Conservation (phyloP, 768 basidiomycete genomes). For the Termitomyces titanicus region DNA sequence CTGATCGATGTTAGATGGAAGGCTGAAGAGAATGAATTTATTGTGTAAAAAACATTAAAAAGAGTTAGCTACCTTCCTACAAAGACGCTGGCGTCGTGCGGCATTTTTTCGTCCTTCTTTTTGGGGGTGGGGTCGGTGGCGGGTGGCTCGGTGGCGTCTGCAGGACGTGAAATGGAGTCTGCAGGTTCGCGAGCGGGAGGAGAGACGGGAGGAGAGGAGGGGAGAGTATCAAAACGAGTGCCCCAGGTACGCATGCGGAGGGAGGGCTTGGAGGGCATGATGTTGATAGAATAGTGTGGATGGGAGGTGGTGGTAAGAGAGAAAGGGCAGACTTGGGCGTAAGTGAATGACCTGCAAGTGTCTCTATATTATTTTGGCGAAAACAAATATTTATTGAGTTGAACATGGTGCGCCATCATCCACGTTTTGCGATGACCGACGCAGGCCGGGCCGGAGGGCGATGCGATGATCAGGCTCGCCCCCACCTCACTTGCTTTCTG, state of each 20-base stretch:
- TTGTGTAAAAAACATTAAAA: not conserved
- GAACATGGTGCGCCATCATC: slow-evolving; percentile 11
- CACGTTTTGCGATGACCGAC: slow-evolving; percentile 46
- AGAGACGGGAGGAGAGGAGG: slow-evolving; percentile 44
- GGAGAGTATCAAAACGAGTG: slow-evolving; percentile 67
- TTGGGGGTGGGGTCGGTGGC: slow-evolving; percentile 19
- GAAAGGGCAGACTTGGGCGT: not conserved
- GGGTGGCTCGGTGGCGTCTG: slow-evolving; percentile 20
- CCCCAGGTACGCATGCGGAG: slow-evolving; percentile 56
- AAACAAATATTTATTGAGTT: slow-evolving; percentile 12
- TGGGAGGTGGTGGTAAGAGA: slow-evolving; percentile 10
- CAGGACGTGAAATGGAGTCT: slow-evolving; percentile 9
- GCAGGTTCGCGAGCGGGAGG: slow-evolving; percentile 22
- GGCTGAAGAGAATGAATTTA: slow-evolving; percentile 32
- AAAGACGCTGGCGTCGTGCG: slow-evolving; percentile 79
- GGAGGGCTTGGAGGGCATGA: slow-evolving; percentile 42
- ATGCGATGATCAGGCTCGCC: slow-evolving; percentile 34
- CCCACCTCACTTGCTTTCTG: slow-evolving; percentile 37
- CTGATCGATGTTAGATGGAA: slow-evolving; percentile 68
- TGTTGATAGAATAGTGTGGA: slow-evolving; percentile 17
- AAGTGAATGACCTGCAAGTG: too few relatives aligned
- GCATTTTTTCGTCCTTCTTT: slow-evolving; percentile 44
- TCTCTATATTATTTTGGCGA: slow-evolving; percentile 5
- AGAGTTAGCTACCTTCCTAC: slow-evolving; percentile 63
- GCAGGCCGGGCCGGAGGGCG: slow-evolving; percentile 26